phyloP scores from a whole-genome alignment of 2,329 filamentous ascomycete species.

The Berkeleyomyces rouxiae region DNA sequence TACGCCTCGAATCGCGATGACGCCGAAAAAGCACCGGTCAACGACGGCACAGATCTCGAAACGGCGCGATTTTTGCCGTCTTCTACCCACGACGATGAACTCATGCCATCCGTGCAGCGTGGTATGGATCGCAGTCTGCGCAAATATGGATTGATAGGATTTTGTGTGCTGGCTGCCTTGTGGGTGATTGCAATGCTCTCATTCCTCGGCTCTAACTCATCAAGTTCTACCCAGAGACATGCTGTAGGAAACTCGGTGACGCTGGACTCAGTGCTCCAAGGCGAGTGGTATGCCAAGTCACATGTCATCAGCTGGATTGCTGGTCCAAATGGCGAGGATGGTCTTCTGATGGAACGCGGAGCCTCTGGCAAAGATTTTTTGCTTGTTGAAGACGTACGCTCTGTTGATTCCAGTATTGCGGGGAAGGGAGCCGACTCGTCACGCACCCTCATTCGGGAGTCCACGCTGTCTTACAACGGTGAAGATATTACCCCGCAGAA shows the following conservation, averaged over 20 bases:
- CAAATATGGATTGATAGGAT: conserved; percentile 36
- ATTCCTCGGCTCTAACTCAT: conserved; percentile 54
- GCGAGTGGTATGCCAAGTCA: conserved; percentile 45
- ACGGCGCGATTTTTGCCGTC: conserved; percentile 34
- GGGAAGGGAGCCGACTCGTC: conserved; percentile 26
- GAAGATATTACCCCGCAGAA: conserved; percentile 38
- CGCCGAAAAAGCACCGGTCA: conserved; percentile 4
- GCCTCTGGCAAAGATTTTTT: conserved; percentile 53
- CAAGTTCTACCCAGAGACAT: conserved; percentile 32
- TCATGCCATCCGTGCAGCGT: neutral
- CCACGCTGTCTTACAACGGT: conserved; percentile 43
- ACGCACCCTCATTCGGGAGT: conserved; percentile 58
- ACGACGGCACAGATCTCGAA: conserved; percentile 25
- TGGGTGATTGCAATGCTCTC: conserved; percentile 46
- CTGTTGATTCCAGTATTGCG: conserved; percentile 18
- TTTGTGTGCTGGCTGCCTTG: conserved; percentile 45
- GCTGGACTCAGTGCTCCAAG: conserved; percentile 50
- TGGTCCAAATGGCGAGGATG: conserved; percentile 62
- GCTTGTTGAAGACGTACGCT: conserved; percentile 71
- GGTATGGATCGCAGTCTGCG: conserved; percentile 38
- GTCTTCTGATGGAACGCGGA: conserved; percentile 61
- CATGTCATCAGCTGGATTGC: conserved; percentile 63
- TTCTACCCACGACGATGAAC: conserved; percentile 18
- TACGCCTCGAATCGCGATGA: conserved; percentile 1
- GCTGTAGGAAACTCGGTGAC: conserved; percentile 49